Conservation (phyloP, 2,329 filamentous ascomycete species). For the Thielaviopsis euricoi region DNA sequence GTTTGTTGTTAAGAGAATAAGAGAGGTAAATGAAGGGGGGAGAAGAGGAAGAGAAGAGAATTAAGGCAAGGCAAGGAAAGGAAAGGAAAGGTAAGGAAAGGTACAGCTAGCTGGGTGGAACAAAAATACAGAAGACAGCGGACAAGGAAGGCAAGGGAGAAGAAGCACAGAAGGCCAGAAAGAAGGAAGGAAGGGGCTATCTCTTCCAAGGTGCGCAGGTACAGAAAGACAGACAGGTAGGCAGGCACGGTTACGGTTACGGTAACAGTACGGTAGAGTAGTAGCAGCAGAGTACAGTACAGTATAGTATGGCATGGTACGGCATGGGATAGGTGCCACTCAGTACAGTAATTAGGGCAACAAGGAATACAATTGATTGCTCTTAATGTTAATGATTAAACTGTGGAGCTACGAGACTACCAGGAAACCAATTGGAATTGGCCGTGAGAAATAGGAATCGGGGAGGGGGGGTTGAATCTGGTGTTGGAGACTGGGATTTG, state of each 20-base stretch:
- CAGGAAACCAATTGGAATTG: neutral
- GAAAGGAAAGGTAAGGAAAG: neutral
- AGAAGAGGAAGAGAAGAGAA: neutral
- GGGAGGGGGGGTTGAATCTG: no score
- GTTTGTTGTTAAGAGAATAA: slow-evolving; percentile 5
- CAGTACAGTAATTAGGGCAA: neutral
- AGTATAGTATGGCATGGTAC: no score
- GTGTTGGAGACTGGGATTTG: neutral
- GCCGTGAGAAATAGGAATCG: no score
- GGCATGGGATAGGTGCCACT: neutral
- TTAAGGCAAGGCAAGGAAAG: neutral
- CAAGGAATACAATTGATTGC: neutral
- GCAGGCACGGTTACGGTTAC: neutral
- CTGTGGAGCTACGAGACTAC: neutral
- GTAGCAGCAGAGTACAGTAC: no score
- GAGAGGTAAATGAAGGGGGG: neutral
- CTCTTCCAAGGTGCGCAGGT: neutral
- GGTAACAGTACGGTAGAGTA: neutral
- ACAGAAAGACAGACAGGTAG: no score
- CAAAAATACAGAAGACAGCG: neutral
- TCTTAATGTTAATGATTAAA: neutral
- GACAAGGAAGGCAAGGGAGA: neutral
- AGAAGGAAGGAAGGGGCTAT: neutral
- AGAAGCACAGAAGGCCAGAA: neutral
- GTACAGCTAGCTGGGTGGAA: neutral